Evolutionary conservation across 2,329 filamentous ascomycete genomes (phyloP), one percentile per base, ranked within the genome.

Genomic region (Colletotrichum sp.): DNA sequence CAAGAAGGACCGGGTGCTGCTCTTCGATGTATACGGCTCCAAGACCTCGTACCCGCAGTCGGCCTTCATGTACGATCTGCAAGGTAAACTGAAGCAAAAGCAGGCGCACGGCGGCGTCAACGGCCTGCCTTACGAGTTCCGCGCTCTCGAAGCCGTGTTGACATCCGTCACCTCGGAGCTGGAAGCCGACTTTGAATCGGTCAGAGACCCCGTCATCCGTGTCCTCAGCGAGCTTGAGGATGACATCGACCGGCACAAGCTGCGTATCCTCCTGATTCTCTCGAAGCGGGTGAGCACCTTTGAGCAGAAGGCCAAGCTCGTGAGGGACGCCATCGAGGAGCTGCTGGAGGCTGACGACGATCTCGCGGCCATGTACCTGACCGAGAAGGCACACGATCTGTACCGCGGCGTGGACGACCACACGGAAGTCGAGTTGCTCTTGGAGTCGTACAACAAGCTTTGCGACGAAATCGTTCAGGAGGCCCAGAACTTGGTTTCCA

Each of bases 401-500:
- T 88, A 91, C 59, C 90, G 96, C 70, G 92, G 92, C 69, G 93
- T 96, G 77, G 92, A 98, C 79, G 96, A 98, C 81, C 96, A 99
- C 81, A 97, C 96, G 30, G 97, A 99, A 85, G 95, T 99, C 7
- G 97, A 99, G 86, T 96, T 99, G 93, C 89, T 99, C 65, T 88
- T 99, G 6, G 97, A 99, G 84, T 98, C 96, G 4, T 99, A 99
- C 84, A 95, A 99, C 85, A 99, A 99, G 85, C 94, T 99, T 57
- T 96, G 96, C 79, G 97, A 99, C 83, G 97, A 99, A 88, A 98
- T 99, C 80, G 96, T 98, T 10, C 96, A 99, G 85, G 95, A 98
- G 78, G 95, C 96, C 18, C 95, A 95, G 77, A 99, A 98, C 85
- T 86, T 99, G 79, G 96, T 99, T 72, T 96, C 95, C 12, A 96